These are phyloP conservation scores for Davidsoniella australis DNA, from an alignment of 2,329 filamentous ascomycete species.

Conservation along the genomic window DNA sequence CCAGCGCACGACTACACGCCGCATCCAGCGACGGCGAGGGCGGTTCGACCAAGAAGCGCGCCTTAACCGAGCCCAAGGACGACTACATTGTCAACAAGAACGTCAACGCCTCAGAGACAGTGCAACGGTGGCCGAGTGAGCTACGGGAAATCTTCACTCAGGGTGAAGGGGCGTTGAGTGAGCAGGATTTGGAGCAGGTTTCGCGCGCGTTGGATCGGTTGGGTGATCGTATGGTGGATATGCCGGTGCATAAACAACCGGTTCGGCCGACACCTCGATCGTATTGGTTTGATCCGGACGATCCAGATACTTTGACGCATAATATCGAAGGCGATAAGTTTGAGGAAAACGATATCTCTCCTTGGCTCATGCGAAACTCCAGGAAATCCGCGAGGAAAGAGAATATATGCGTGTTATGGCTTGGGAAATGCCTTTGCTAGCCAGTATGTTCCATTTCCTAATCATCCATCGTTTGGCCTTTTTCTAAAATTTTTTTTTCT, in stretches of 20 bases:
- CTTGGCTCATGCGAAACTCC: slow-evolving; percentile 71
- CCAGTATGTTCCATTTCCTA: slow-evolving; percentile 41
- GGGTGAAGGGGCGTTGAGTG: slow-evolving; percentile 6
- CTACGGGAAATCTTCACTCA: slow-evolving; percentile 8
- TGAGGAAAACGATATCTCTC: slow-evolving; percentile 69
- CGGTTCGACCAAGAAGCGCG: slow-evolving; percentile 8
- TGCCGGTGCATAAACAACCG: slow-evolving; percentile 7
- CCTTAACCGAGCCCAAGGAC: slow-evolving; percentile 7
- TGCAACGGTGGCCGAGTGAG: slow-evolving; percentile 10
- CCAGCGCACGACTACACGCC: not conserved
- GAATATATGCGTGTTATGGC: slow-evolving; percentile 75
- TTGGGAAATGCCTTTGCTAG: slow-evolving; percentile 89
- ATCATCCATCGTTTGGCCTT: not conserved
- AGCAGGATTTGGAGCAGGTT: slow-evolving; percentile 8
- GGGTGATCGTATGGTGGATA: slow-evolving; percentile 13
- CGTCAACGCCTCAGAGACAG: slow-evolving; percentile 9
- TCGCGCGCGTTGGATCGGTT: slow-evolving; percentile 12
- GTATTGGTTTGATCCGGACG: slow-evolving; percentile 35
- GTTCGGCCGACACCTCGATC: slow-evolving; percentile 21
- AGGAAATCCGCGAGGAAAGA: slow-evolving; percentile 73
- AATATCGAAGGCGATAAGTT: slow-evolving; percentile 44
- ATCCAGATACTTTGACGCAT: slow-evolving; percentile 30
- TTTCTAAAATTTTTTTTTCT: not conserved
- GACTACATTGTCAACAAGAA: slow-evolving; percentile 9
- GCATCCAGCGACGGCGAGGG: not conserved